Percentiles rank a stretch among this genome's conserved stretches.
These are phyloP conservation scores for Phytophthora fragariae DNA, from an alignment of 352 stramenopile genomes.

Conservation along the genomic window DNA sequence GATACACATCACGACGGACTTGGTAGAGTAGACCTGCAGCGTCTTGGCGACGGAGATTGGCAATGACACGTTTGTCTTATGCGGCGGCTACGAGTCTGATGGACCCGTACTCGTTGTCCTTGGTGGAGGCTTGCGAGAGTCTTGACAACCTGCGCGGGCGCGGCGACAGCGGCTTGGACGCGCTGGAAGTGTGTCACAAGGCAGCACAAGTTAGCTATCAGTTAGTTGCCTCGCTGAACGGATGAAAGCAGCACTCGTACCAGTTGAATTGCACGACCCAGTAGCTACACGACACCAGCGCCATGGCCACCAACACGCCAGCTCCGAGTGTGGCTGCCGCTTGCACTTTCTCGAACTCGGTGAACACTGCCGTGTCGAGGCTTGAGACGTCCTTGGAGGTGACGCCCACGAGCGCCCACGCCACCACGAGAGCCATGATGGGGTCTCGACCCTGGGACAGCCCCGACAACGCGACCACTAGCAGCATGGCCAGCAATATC, in stretches of 20 bases:
- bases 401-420: slow-evolving; percentile 61
- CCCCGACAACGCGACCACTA: slow-evolving; percentile 51
- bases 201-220: slow-evolving; percentile 25
- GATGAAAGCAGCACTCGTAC: slow-evolving; percentile 30
- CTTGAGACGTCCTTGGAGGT: slow-evolving; percentile 45
- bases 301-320: slow-evolving; percentile 38
- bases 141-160: slow-evolving; percentile 23
- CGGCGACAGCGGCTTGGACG: slow-evolving; percentile 15
- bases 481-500: slow-evolving; percentile 49
- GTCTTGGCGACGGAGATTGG: not conserved
- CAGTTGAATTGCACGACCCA: slow-evolving; percentile 31
- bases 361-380: slow-evolving; percentile 27
- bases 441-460: slow-evolving; percentile 63
- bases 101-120: slow-evolving; percentile 43
- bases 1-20: slow-evolving; percentile 9
- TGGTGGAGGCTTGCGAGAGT: slow-evolving; percentile 30
- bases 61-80: not conserved
- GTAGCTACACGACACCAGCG: slow-evolving; percentile 44
- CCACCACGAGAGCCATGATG: slow-evolving; percentile 59
- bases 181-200: slow-evolving; percentile 17
- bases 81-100: slow-evolving; percentile 29
- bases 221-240: slow-evolving; percentile 19
- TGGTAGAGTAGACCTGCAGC: not conserved
- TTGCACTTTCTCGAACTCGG: slow-evolving; percentile 55
- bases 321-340: slow-evolving; percentile 46